Evolutionary conservation across 2,329 filamentous ascomycete genomes (phyloP), one percentile per base, ranked within the genome.

Genomic region (Neonectria punicea): DNA sequence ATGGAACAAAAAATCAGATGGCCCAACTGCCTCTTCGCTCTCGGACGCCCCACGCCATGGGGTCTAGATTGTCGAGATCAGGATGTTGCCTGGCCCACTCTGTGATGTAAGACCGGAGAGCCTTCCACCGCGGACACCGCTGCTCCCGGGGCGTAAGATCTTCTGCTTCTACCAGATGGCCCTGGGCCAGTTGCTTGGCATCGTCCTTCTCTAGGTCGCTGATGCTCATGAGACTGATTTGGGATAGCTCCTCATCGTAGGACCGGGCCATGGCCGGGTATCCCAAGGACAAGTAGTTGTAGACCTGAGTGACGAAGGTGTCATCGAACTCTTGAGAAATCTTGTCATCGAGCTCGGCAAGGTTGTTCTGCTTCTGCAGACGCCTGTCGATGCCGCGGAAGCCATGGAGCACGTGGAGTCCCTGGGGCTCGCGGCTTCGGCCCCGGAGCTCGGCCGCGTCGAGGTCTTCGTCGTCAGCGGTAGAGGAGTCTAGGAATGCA

Each of bases 71-170:
- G 70, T 89, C 85, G 78, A 96, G 88, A 67, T 88, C 86, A 5
- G 94, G 93, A 76, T 97, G 93, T 79, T 97, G 94, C 61, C 91
- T 86, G 25, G 92, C 94, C 95, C 95, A 98, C 78, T 97, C 94
- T 41, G 86, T 85, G 43, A 98, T 92, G 77, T 98, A 98, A 44
- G 90, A 76, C 74, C 90, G 91, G 47, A 98, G 83, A 1, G 95
- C 95, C 74, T 87, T 89, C 95, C 95, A 98, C 58, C 95, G 86
- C 58, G 90, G 83, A 61, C 84, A 84, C 53, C 92, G 92, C 65
- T 82, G 79, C 53, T 85, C 83, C 66, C 79, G 85, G 34, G 79
- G 75, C 43, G 77, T 75, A 13, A 79, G 76, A 10, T 81, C 80
- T 71, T 80, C 86, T 81, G 80, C 87, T 76, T 81, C 86, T 72